A percentile compares a stretch with the other conserved stretches of the same genome.
These are phyloP conservation scores for Mycena vulgaris DNA, from an alignment of 768 basidiomycete species.

Conservation along the genomic window DNA sequence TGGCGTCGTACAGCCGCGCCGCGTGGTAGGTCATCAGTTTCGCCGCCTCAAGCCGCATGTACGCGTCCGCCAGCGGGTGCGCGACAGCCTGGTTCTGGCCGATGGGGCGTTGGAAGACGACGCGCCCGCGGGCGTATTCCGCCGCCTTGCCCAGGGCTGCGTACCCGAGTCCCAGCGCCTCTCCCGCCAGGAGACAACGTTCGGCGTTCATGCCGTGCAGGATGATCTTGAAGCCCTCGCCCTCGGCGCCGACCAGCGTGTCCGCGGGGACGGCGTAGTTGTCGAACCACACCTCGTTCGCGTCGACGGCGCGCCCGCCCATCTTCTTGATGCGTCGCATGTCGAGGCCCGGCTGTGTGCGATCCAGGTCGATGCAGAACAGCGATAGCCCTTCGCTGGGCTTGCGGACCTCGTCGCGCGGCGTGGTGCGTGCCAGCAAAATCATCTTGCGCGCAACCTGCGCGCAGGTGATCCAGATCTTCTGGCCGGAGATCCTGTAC, in stretches of 20 bases:
- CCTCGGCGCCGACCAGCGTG: constrained; percentile 31
- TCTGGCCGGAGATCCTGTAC: constrained; percentile 30
- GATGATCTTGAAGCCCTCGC: constrained; percentile 38
- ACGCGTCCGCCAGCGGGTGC: constrained; percentile 37
- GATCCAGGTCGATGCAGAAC: constrained; percentile 37
- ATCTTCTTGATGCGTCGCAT: constrained; percentile 38
- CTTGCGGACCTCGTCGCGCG: constrained; percentile 24
- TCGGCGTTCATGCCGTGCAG: constrained; percentile 41
- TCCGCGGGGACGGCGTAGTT: constrained; percentile 33
- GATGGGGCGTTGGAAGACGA: constrained; percentile 37
- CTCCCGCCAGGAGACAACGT: constrained; percentile 38
- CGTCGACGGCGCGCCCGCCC: constrained; percentile 40
- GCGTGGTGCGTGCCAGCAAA: constrained; percentile 37
- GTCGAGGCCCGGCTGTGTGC: constrained; percentile 25
- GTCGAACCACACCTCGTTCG: constrained; percentile 41
- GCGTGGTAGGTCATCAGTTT: constrained; percentile 38
- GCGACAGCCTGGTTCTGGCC: constrained; percentile 37
- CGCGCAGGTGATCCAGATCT: constrained; percentile 35
- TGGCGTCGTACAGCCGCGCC: constrained; percentile 35
- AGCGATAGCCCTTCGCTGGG: constrained; percentile 32
- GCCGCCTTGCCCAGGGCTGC: constrained; percentile 33
- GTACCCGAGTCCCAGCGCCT: constrained; percentile 39
- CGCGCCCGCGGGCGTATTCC: constrained; percentile 31
- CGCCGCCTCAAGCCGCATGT: constrained; percentile 35
- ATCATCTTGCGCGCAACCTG: constrained; percentile 39